Base-by-base conservation (phyloP, 2,329 filamentous ascomycete species). In the Leptographium galeiforme region DNA sequence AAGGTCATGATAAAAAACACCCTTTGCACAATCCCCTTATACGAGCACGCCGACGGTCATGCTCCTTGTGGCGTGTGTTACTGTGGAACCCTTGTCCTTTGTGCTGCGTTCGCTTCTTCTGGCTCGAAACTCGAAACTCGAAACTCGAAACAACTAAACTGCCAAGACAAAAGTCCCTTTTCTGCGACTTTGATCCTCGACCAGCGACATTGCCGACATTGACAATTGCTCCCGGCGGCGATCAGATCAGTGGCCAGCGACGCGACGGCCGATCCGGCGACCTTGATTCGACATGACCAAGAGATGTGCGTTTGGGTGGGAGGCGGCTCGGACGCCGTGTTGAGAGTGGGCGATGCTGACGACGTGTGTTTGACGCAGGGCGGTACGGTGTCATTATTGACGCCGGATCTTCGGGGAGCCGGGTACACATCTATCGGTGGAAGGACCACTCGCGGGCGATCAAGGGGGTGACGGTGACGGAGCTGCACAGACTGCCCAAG, bases 351-450 rank as follows among this genome's bases (percentile, higher is more conserved):
- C 14, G 38, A n/a, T 43, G 39, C 49, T 44, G 16, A 44, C 48
- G 25, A 16, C n/a, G 13, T 55, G 34, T 6, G 40, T 19, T n/a
- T 40, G 49, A 25, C 25, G 25, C 50, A 81, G 78, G 75, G 64
- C 77, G 80, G 72, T 96, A 94, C 76, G 93, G 90, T 66, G 87
- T 97, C 63, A 90, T 98, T 66, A 80, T 98, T 64, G 93, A 98
- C 77, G 93, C 93, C 67, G 93, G 93, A 61, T 97, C 93, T 68
- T 97, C 93, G 68, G 91, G 93, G 66, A 97, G 91, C 63, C 86
- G 93, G 66, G 78, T 95, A 58, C 89, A 98, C 68, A 81, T 98
- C 55, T 98, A 98, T 71, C 81, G 84, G 69, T 98, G 93, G 93
- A 80, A 90, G 63, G 85, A 94, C 64, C 82, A 83, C 58, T 73